Conservation (phyloP, 139 green algal species). For the Raphidocelis subcapitata region DNA sequence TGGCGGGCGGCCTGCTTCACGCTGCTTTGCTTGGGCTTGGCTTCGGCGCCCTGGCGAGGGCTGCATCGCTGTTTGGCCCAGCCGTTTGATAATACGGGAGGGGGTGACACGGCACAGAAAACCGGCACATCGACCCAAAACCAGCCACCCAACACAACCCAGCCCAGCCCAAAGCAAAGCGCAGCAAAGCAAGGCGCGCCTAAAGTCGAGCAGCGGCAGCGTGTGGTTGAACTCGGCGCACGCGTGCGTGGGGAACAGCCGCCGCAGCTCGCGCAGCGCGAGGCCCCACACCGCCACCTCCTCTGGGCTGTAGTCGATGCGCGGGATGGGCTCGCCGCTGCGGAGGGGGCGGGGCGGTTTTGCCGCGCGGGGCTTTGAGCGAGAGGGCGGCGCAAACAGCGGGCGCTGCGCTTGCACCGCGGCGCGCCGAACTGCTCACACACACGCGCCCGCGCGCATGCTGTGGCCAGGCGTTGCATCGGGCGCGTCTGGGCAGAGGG, state of each 20-base stretch:
- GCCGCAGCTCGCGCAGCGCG: slow-evolving; percentile 62
- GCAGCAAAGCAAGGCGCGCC: slow-evolving; percentile 3
- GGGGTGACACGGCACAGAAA: too few relatives aligned
- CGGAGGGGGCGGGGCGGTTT: background rate
- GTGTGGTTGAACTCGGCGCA: slow-evolving; percentile 63
- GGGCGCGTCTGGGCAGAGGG: background rate
- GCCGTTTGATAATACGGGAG: too few relatives aligned
- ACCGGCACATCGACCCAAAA: too few relatives aligned
- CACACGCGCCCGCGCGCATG: background rate
- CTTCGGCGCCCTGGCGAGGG: too few relatives aligned
- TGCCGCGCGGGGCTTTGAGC: background rate
- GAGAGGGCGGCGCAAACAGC: background rate
- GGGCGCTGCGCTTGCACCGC: background rate
- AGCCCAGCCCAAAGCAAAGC: background rate
- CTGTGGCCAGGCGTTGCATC: background rate
- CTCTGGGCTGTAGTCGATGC: slow-evolving; percentile 69
- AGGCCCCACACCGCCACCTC: slow-evolving; percentile 72
- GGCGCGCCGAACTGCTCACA: slow-evolving; percentile 2
- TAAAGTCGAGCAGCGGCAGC: slow-evolving; percentile 72
- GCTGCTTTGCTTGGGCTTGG: too few relatives aligned
- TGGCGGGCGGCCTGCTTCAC: too few relatives aligned
- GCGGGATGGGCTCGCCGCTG: slow-evolving; percentile 72
- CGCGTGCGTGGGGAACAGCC: slow-evolving; percentile 72
- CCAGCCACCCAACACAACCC: background rate
- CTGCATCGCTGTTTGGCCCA: too few relatives aligned